phyloP scores from a whole-genome alignment of 2,329 filamentous ascomycete species.

The Aureobasidium sp. region DNA sequence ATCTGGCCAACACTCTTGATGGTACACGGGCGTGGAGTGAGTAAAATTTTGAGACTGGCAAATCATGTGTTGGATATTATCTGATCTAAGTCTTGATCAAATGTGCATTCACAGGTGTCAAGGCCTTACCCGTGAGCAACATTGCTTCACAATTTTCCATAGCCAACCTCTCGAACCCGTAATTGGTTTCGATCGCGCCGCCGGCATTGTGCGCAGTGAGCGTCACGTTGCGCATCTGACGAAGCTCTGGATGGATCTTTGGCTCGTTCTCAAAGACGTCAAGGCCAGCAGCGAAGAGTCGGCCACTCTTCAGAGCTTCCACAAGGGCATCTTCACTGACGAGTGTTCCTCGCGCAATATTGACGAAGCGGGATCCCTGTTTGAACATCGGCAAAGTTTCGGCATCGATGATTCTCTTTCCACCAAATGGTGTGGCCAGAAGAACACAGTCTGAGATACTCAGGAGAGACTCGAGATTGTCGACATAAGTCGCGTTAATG shows the following conservation, averaged over 20 bases:
- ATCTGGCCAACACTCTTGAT: too few species aligned
- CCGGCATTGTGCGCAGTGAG: slow-evolving; percentile 44
- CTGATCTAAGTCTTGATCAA: neutral
- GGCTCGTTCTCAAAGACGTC: slow-evolving; percentile 69
- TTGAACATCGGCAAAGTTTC: slow-evolving; percentile 58
- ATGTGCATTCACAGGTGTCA: slow-evolving; percentile 20
- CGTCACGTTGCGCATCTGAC: slow-evolving; percentile 45
- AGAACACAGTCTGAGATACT: slow-evolving; percentile 64
- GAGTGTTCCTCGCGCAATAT: slow-evolving; percentile 70
- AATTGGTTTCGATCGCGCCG: slow-evolving; percentile 41
- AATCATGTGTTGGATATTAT: too few species aligned
- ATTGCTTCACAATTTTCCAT: slow-evolving; percentile 42
- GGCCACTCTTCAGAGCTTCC: slow-evolving; percentile 60
- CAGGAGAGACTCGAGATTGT: slow-evolving; percentile 58
- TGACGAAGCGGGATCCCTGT: slow-evolving; percentile 66
- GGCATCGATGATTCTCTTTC: slow-evolving; percentile 54
- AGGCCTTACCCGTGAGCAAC: neutral
- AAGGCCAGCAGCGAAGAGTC: slow-evolving; percentile 61
- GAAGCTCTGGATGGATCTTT: slow-evolving; percentile 50
- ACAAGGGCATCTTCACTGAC: slow-evolving; percentile 72
- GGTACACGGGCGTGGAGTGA: too few species aligned
- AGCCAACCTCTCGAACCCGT: slow-evolving; percentile 45
- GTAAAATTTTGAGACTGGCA: too few species aligned
- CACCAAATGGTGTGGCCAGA: slow-evolving; percentile 64
- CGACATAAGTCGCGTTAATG: slow-evolving; percentile 61